These are phyloP conservation scores for Silene coronaria DNA, from an alignment of 179 eudicot genomes.

Conservation along the genomic window DNA sequence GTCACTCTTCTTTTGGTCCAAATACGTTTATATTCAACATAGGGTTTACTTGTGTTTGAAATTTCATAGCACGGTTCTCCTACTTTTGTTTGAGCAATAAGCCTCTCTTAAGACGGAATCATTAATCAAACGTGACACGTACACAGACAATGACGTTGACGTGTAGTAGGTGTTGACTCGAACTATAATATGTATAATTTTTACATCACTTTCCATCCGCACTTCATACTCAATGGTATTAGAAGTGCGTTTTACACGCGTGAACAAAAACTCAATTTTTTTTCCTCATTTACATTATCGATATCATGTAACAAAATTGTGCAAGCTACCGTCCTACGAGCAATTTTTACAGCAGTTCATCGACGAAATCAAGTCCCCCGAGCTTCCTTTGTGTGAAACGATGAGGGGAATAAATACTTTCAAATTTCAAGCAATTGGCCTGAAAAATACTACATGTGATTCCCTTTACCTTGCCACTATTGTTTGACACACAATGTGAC, in stretches of 20 bases:
- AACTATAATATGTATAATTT: not conserved
- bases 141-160: not conserved
- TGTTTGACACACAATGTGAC: no score
- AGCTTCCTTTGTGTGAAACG: not conserved
- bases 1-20: not conserved
- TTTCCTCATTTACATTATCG: not conserved
- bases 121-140: not conserved
- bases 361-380: not conserved
- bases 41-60: not conserved
- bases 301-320: not conserved
- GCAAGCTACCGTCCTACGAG: constrained; percentile 9
- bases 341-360: constrained; percentile 8
- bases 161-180: not conserved
- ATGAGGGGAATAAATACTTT: not conserved
- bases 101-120: not conserved
- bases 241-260: not conserved
- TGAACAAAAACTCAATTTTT: not conserved
- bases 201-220: not conserved
- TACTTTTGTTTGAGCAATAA: no score
- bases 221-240: not conserved
- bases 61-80: no score
- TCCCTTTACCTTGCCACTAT: not conserved
- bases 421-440: not conserved
- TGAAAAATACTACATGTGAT: not conserved
- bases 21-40: not conserved